A percentile compares a stretch with the other conserved stretches of the same genome.
Evolutionary conservation across 768 basidiomycete genomes (phyloP).

Genomic region (Russula foetens): DNA sequence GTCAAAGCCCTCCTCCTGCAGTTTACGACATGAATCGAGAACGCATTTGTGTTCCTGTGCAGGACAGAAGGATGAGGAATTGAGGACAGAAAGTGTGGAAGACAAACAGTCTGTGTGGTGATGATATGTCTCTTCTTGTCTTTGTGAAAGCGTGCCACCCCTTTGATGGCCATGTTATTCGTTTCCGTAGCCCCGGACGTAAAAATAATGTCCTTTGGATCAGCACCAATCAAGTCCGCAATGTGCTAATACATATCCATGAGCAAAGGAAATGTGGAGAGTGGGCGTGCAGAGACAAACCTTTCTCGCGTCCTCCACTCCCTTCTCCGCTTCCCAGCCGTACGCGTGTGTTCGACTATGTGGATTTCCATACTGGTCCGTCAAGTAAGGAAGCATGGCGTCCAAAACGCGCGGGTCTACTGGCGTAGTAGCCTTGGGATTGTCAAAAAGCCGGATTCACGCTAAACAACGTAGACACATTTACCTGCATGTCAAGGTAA

Average conservation of each 20-base stretch:
- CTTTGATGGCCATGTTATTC: constrained; percentile 97
- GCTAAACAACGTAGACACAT: not conserved
- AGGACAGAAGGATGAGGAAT: not conserved
- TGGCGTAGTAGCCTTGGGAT: constrained; percentile 83
- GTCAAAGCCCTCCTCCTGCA: constrained; percentile 95
- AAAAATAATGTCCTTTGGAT: constrained; percentile 92
- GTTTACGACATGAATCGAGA: constrained; percentile 91
- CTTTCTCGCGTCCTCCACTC: constrained; percentile 87
- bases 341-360: constrained; percentile 98
- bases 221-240: constrained; percentile 89
- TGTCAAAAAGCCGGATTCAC: not conserved
- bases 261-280: not conserved
- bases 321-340: constrained; percentile 97
- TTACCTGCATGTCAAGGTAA: constrained; percentile 95
- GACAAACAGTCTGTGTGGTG: constrained; percentile 82
- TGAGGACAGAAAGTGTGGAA: not conserved
- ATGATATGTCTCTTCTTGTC: constrained; percentile 91
- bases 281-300: constrained; percentile 29
- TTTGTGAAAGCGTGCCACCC: constrained; percentile 90
- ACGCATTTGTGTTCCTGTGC: constrained; percentile 98
- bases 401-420: constrained; percentile 96
- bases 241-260: constrained; percentile 51
- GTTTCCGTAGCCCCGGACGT: constrained; percentile 97
- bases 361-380: constrained; percentile 95
- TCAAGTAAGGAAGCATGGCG: constrained; percentile 91